phyloP scores from a whole-genome alignment of 2,329 filamentous ascomycete species.

The Camillea tinctor region DNA sequence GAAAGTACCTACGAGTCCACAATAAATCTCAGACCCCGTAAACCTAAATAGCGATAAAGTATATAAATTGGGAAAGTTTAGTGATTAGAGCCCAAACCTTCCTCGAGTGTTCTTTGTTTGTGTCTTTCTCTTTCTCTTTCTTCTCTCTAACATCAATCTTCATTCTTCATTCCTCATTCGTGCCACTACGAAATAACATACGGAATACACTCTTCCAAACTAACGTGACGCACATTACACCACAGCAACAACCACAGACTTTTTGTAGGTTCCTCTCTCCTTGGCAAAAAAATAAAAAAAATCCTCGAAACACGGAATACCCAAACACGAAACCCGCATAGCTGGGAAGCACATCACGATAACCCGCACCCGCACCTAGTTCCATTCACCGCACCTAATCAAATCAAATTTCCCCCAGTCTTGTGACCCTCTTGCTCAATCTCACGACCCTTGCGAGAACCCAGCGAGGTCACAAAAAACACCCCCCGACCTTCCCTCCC shows the following conservation, averaged over 20 bases:
- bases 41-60: conserved; percentile 10
- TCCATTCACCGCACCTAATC: neutral
- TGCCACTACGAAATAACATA: neutral
- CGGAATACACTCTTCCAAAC: neutral
- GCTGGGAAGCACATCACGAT: neutral
- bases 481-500: too few species aligned
- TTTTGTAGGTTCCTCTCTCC: neutral
- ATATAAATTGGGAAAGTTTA: conserved; percentile 12
- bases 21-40: conserved; percentile 3
- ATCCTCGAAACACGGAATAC: neutral
- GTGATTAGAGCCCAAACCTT: neutral
- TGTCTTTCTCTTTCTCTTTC: conserved; percentile 1
- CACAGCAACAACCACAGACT: neutral
- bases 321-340: neutral
- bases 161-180: neutral
- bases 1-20: neutral
- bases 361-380: too few species aligned
- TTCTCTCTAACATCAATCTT: neutral
- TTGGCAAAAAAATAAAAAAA: too few species aligned
- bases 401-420: neutral
- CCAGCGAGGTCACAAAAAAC: neutral
- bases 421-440: neutral
- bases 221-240: too few species aligned
- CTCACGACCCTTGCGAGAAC: neutral
- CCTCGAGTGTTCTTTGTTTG: neutral